Evolutionary conservation across 2,329 filamentous ascomycete genomes (phyloP).

Genomic region (Colletotrichum abscissum): DNA sequence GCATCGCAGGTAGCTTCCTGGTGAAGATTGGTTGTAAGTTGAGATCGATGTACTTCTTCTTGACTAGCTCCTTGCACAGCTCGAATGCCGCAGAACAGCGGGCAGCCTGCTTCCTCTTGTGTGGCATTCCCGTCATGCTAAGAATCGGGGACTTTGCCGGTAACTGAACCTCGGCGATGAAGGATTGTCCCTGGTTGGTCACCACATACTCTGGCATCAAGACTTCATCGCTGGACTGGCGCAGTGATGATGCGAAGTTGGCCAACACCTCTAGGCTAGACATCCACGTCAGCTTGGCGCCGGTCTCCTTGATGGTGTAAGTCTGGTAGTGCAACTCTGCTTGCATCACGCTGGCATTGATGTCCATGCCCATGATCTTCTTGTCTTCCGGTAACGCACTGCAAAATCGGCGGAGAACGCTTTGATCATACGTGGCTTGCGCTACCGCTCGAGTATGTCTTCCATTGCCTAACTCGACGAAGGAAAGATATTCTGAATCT

Average conservation of each 20-base stretch:
- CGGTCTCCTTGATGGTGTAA: slow-evolving; percentile 73
- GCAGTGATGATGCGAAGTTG: slow-evolving; percentile 78
- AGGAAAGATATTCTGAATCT: slow-evolving; percentile 84
- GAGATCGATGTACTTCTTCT: slow-evolving; percentile 75
- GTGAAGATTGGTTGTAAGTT: slow-evolving; percentile 79
- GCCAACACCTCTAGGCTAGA: slow-evolving; percentile 78
- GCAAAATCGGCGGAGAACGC: slow-evolving; percentile 80
- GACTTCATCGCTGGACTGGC: slow-evolving; percentile 51
- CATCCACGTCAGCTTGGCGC: slow-evolving; percentile 82
- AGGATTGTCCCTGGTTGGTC: slow-evolving; percentile 65
- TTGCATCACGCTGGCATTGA: slow-evolving; percentile 65
- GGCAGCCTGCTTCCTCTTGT: slow-evolving; percentile 78
- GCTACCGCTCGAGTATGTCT: slow-evolving; percentile 67
- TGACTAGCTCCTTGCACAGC: slow-evolving; percentile 77
- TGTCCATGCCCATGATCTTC: slow-evolving; percentile 69
- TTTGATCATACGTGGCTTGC: slow-evolving; percentile 71
- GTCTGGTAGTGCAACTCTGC: slow-evolving; percentile 60
- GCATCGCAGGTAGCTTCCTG: slow-evolving; percentile 80
- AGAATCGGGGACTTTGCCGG: slow-evolving; percentile 80
- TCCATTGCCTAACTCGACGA: slow-evolving; percentile 79
- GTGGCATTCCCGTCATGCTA: slow-evolving; percentile 71
- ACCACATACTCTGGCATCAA: slow-evolving; percentile 71
- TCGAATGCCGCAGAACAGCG: slow-evolving; percentile 92
- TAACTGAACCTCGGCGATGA: slow-evolving; percentile 81
- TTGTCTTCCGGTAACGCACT: slow-evolving; percentile 79